Base-by-base conservation (phyloP, 2,329 filamentous ascomycete genomes). In the Pseudocercospora crystallina region DNA sequence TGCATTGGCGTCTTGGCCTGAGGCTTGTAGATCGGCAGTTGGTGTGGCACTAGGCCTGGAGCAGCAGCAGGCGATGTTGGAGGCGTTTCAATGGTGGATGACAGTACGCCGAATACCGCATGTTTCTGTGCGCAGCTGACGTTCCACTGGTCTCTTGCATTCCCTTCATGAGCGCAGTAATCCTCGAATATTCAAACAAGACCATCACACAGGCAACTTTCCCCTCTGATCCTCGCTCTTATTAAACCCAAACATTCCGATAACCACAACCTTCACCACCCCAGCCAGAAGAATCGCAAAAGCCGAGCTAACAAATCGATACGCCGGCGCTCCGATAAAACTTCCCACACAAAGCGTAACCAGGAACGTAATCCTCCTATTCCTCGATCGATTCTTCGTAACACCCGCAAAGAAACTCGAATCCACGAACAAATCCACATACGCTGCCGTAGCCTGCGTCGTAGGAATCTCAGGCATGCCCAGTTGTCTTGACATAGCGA, bases 401-500 rank as follows among this genome's bases (percentile, higher is more conserved):
- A 51, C 32, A 8, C 65, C 8, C 4, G 62, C 65, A 13, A 81
- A 73, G 42, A 84, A 66, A 5, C 70, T 69, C 29, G 72, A 72
- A 61, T 85, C 82, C 47, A 83, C 79, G 44, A 82, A 64, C 47
- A 84, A 61, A 60, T 85, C 81, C 1, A 85, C 71, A 75, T 79
- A 84, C 1, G 82, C 81, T 0, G 82, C 80, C 5, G 82, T 85
- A 0, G 80, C 81, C 80, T 84, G 84, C 20, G 82, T 81, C 0
- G 82, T 85, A 51, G 75, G 82, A 60, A 85, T 84, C 64, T 85
- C 82, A 0, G 79, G 79, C 68, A 83, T 77, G 39, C 72, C 68
- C 48, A 85, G 63, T 34, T 76, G 73, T 17, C 81, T 72, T 2
- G 75, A 75, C 69, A 80, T 76, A 2, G 82, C 80, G 0, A 85